phyloP scores from a whole-genome alignment of 2,329 filamentous ascomycete species.

The Helminthosporium solani region DNA sequence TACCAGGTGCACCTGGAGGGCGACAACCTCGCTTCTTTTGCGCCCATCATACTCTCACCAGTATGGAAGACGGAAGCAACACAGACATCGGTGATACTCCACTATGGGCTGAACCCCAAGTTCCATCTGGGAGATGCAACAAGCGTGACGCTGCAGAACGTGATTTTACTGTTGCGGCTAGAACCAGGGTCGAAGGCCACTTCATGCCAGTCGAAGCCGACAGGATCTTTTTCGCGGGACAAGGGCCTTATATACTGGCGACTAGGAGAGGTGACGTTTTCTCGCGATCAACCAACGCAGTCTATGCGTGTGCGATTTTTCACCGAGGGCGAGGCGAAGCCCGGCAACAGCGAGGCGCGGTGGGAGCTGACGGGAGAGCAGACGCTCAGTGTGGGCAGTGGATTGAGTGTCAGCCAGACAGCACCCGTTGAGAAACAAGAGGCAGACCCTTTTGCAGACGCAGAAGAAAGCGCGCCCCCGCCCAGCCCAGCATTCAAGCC shows the following conservation, averaged over 20 bases:
- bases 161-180: conserved; percentile 71
- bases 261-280: conserved; percentile 69
- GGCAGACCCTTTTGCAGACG: conserved; percentile 72
- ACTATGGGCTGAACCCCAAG: conserved; percentile 78
- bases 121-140: conserved; percentile 48
- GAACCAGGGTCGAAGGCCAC: conserved; percentile 62
- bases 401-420: conserved; percentile 58
- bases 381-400: conserved; percentile 55
- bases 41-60: conserved; percentile 71
- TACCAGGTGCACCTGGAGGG: conserved; percentile 78
- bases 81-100: conserved; percentile 82
- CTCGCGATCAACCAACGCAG: conserved; percentile 59
- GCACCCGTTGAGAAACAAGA: conserved; percentile 43
- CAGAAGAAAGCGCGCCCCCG: conserved; percentile 42
- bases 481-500: conserved; percentile 36
- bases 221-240: conserved; percentile 76
- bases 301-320: conserved; percentile 83
- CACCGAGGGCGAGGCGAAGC: conserved; percentile 68
- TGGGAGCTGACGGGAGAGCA: conserved; percentile 68
- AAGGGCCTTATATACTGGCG: conserved; percentile 79
- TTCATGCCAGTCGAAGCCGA: conserved; percentile 73
- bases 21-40: conserved; percentile 57
- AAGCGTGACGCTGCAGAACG: conserved; percentile 67
- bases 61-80: conserved; percentile 81
- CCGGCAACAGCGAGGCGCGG: conserved; percentile 76